Evolutionary conservation across 345 rosid genomes (phyloP), one percentile per base, ranked within the genome.

Genomic region (Pistacia integerrima): DNA sequence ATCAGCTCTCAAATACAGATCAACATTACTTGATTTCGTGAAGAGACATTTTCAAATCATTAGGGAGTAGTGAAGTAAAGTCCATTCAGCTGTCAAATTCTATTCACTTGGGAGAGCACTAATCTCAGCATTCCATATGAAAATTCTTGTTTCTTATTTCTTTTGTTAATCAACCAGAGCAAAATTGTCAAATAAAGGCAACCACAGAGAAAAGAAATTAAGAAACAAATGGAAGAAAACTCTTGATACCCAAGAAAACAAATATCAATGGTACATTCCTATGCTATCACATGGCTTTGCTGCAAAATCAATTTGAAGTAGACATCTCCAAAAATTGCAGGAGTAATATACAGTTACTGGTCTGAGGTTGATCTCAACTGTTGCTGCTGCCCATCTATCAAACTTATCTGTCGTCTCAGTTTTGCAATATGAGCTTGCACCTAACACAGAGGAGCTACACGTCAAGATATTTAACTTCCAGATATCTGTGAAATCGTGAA

Each of bases 391-490:
- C 93, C 93, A 67, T 92, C 94, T 59, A 90, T 74, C 84, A 87
- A 28, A 76, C 84, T 89, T 83, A 87, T 85, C 74, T 92, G 92
- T 76, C 88, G 77, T 82, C 83, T 88, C 56, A 88, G 85, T 80
- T 89, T 92, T 14, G 89, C 88, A 66, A 90, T 92, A 87, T 92
- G 92, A 69, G 88, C 85, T 90, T 88, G 92, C 73, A 92, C 93
- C 94, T 92, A 83, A 73, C 81, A 51, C 38, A 69, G 70, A 12
- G 68, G 18, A 66, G 70, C 46, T 11, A 28, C 65, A 76, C 54
- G 70, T 79, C 35, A 28, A 74, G 64, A 68, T 57, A 79, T 55
- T 52, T 75, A 59, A 30, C 72, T 46, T 16, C 54, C 33, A 56
- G 22, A 77, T 11, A 3, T 16, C 33, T 17, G 3, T 25, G 67